These are phyloP conservation scores for Monosporascus cannonballus DNA, from an alignment of 2,329 filamentous ascomycete genomes.

Conservation along the genomic window DNA sequence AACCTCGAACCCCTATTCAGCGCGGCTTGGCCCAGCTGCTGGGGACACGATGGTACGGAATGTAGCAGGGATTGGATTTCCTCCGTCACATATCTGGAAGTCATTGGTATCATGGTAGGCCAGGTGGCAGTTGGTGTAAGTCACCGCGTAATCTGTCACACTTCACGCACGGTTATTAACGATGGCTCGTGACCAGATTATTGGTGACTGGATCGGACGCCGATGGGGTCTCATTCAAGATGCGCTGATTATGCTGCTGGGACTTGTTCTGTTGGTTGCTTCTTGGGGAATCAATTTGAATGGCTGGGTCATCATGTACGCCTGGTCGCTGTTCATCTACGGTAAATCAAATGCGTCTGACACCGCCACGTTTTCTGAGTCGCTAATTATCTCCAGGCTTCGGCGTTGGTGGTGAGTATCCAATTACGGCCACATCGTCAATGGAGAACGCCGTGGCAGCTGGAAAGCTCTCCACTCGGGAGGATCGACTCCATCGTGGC, in stretches of 20 bases:
- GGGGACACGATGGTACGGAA: constrained; percentile 53
- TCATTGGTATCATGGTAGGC: constrained; percentile 90
- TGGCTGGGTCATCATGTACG: constrained; percentile 96
- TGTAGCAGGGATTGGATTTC: constrained; percentile 78
- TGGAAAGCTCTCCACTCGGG: constrained; percentile 81
- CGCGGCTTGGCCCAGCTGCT: constrained; percentile 71
- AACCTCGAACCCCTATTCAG: constrained; percentile 81
- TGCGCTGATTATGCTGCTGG: constrained; percentile 88
- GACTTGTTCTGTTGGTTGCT: constrained; percentile 84
- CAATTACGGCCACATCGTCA: constrained; percentile 91
- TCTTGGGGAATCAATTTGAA: constrained; percentile 83
- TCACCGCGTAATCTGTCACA: constrained; percentile 4
- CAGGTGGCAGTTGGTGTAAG: constrained; percentile 79
- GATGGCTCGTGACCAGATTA: constrained; percentile 31
- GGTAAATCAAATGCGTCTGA: constrained; percentile 38
- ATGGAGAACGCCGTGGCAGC: constrained; percentile 88
- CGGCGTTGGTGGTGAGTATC: constrained; percentile 80
- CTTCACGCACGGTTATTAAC: constrained; percentile 7
- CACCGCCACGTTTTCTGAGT: constrained; percentile 34
- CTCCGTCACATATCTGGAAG: constrained; percentile 85
- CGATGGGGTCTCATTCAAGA: constrained; percentile 96
- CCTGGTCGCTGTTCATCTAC: constrained; percentile 91
- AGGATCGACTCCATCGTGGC: constrained; percentile 91
- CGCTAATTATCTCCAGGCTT: constrained; percentile 29
- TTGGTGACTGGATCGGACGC: constrained; percentile 73